Evolutionary conservation across 495 filamentous ascomycete genomes (phyloP).

Genomic region (Amniculicola lignicola): DNA sequence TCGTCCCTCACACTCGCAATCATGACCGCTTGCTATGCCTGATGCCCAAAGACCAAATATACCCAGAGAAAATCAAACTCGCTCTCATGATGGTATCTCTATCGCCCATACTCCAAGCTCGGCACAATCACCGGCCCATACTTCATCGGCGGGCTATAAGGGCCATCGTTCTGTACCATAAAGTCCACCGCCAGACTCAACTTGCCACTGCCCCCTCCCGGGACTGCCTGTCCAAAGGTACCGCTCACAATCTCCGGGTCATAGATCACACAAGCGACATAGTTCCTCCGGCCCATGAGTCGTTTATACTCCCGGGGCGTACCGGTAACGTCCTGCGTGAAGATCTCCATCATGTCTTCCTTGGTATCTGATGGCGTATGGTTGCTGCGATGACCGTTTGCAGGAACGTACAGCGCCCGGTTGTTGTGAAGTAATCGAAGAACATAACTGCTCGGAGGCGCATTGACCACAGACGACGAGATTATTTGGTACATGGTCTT

Average conservation of each 20-base stretch:
- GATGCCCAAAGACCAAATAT: no score
- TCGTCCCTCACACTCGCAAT: no score
- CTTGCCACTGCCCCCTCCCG: slow-evolving; percentile 54
- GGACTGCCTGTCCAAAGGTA: slow-evolving; percentile 47
- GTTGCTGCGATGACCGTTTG: slow-evolving; percentile 79
- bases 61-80: no score
- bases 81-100: no score
- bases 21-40: no score
- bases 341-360: slow-evolving; percentile 99
- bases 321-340: slow-evolving; percentile 84
- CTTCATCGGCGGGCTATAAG: slow-evolving; percentile 76
- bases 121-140: slow-evolving; percentile 97
- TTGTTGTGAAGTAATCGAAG: slow-evolving; percentile 89
- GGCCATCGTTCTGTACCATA: slow-evolving; percentile 90
- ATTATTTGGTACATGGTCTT: slow-evolving; percentile 99
- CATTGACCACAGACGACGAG: slow-evolving; percentile 84
- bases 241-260: slow-evolving; percentile 74
- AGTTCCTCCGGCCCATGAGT: slow-evolving; percentile 89
- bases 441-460: slow-evolving; percentile 76
- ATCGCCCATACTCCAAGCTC: slow-evolving; percentile 76
- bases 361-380: slow-evolving; percentile 78
- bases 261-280: slow-evolving; percentile 89
- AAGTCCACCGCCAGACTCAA: slow-evolving; percentile 92
- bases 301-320: slow-evolving; percentile 75
- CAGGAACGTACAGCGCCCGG: slow-evolving; percentile 84